Evolutionary conservation across 2,329 filamentous ascomycete species (phyloP), one percentile per base, ranked within the genome.

Genomic region (Aureobasidium leucospermi): DNA sequence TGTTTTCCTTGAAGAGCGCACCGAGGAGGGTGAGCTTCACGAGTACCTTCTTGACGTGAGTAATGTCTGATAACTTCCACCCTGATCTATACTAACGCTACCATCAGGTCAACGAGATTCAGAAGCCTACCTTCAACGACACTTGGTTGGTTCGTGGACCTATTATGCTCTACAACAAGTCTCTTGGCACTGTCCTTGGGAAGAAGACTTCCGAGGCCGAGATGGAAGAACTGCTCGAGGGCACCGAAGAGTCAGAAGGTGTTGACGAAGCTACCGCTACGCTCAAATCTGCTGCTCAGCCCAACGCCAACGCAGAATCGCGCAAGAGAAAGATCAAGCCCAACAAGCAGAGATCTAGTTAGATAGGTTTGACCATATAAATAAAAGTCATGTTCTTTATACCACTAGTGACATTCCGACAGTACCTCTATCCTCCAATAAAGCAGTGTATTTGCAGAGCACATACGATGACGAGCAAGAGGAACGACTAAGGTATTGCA

Each of bases 1-100:
- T 67, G 94, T 99, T 11, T 99, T 90, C 70, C 79, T 99, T n/a
- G 92, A 97, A 74, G 89, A 96, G 70, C 83, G 90, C 67, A 90
- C 90, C 55, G 91, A 92, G 65, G 90, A 96, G 28, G 94, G 94
- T 57, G 85, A 89, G 59, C 82, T 85, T 34, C 83, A 88, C 65
- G 90, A 96, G 71, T 96, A 87, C 70, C 77, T 96, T 64, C 85
- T 99, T 62, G 93, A 99, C 71, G 85, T 96, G 76, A 80, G 88
- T 82, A 55, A 9, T 28, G 15, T 34, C 31, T 29, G 42, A 16
- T 59, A 23, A 48, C 67, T 71, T 66, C 71, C 63, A 32, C 2
- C 11, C 1, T 4, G 19, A 19, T 41, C 10, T 9, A 39, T 32
- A 47, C 67, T 70, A 67, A 71, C 60, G 56, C 23, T 39, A 2